Conservation (phyloP, 495 filamentous ascomycete species). For the Diplogelasinospora grovesii region DNA sequence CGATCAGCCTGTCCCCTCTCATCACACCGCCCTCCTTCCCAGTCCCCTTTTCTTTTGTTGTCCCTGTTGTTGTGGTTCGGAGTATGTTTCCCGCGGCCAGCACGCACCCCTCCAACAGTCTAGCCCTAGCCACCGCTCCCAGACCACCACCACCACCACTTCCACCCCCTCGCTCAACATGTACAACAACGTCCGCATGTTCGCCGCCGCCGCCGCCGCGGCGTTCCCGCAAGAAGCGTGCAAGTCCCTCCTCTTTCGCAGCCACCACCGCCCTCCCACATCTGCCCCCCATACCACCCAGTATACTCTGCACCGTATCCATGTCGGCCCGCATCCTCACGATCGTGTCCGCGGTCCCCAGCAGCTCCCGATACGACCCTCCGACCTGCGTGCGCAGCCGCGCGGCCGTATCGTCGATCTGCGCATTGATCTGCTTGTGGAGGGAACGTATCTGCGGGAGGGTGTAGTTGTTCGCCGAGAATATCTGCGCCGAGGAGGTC, state of each 20-base stretch:
- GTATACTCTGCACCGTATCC: constrained; percentile 58
- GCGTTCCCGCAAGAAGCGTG: constrained; percentile 49
- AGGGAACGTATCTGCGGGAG: constrained; percentile 58
- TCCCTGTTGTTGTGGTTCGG: too few relatives aligned
- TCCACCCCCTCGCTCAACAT: constrained; percentile 22
- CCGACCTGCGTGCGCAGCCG: constrained; percentile 88
- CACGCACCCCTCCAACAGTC: constrained; percentile 36
- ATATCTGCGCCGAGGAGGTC: constrained; percentile 67
- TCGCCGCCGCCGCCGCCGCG: too few relatives aligned
- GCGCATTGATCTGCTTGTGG: constrained; percentile 46
- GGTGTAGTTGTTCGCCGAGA: constrained; percentile 53
- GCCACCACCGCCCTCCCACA: constrained; percentile 72
- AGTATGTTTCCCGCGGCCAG: constrained; percentile 31
- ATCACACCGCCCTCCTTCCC: too few relatives aligned
- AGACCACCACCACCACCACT: constrained; percentile 34
- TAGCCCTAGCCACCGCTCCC: constrained; percentile 28
- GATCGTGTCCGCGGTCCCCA: constrained; percentile 88
- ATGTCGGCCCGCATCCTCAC: constrained; percentile 80
- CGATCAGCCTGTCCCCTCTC: constrained; percentile 46
- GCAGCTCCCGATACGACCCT: constrained; percentile 84
- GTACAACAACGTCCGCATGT: too few relatives aligned
- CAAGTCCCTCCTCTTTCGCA: constrained; percentile 57
- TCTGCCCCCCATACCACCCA: constrained; percentile 64
- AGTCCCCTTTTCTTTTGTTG: too few relatives aligned
- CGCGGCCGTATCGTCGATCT: constrained; percentile 72